Conservation (phyloP, 306 rosid species). For the Ziziphus jujuba region DNA sequence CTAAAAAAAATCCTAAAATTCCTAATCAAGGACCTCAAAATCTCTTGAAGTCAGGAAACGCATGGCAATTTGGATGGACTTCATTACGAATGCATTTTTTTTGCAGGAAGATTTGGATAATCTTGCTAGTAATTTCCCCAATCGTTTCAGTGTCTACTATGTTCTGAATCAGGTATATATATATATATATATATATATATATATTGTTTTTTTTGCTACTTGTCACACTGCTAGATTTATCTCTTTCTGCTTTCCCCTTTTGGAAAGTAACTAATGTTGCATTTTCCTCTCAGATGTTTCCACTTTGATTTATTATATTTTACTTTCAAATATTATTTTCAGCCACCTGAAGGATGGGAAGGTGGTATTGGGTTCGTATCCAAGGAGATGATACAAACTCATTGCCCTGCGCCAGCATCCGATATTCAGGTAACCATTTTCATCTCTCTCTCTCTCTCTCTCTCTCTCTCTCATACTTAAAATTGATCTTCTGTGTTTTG, state of each 20-base stretch:
- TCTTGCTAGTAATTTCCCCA: conserved; percentile 27
- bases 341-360: conserved; percentile 57
- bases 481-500: background rate
- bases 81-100: background rate
- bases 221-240: too few species aligned
- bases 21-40: background rate
- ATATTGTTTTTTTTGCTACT: too few species aligned
- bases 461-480: background rate
- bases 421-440: conserved; percentile 39
- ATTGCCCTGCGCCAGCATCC: conserved; percentile 50
- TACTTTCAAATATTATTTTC: conserved; percentile 11
- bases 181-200: too few species aligned
- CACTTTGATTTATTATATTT: background rate
- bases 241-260: too few species aligned
- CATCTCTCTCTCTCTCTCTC: background rate
- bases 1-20: too few species aligned
- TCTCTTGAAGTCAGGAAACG: background rate
- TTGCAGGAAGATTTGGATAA: conserved; percentile 42
- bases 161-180: conserved; percentile 38
- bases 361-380: conserved; percentile 56
- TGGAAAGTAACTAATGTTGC: background rate
- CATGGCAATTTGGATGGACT: background rate
- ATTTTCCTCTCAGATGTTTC: background rate
- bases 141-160: conserved; percentile 34
- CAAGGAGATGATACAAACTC: conserved; percentile 42